A percentile compares a stretch with the other conserved stretches of the same genome.
phyloP scores from a whole-genome alignment of 768 basidiomycete species.

The Termitomyces sp. region DNA sequence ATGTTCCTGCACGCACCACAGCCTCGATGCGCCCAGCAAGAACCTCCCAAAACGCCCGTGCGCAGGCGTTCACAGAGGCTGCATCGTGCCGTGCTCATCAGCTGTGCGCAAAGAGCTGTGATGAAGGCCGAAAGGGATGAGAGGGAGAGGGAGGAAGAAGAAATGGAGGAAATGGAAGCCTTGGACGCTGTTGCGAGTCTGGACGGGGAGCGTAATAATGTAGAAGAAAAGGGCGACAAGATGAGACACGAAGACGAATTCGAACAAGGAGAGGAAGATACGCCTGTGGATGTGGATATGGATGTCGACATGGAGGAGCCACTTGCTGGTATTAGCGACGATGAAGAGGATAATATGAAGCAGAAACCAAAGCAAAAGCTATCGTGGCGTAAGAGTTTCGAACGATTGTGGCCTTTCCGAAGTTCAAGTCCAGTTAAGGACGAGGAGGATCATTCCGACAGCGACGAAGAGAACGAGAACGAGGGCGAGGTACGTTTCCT shows the following conservation, averaged over 20 bases:
- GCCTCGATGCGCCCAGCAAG: constrained; percentile 6
- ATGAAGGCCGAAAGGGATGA: constrained; percentile 44
- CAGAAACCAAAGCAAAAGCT: constrained; percentile 24
- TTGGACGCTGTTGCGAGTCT: constrained; percentile 31
- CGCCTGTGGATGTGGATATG: constrained; percentile 15
- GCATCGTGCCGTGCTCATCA: constrained; percentile 65
- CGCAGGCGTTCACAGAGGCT: constrained; percentile 36
- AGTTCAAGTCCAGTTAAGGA: constrained; percentile 17
- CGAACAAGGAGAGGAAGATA: constrained; percentile 9
- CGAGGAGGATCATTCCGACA: constrained; percentile 10
- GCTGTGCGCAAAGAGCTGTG: constrained; percentile 61
- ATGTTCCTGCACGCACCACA: constrained; percentile 16
- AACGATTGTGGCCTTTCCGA: constrained; percentile 37
- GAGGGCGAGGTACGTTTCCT: constrained; percentile 11
- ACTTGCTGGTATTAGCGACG: constrained; percentile 9
- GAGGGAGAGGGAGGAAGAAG: constrained; percentile 37
- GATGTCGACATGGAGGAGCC: constrained; percentile 22
- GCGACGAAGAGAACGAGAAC: background rate
- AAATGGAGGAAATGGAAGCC: constrained; percentile 44
- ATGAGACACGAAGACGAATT: constrained; percentile 19
- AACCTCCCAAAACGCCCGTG: constrained; percentile 28
- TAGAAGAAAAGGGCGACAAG: constrained; percentile 14
- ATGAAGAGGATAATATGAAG: constrained; percentile 11
- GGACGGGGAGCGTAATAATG: constrained; percentile 16
- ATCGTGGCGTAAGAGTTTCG: constrained; percentile 38